Conservation (phyloP, 768 basidiomycete species). For the Kwoniella botswanensis region DNA sequence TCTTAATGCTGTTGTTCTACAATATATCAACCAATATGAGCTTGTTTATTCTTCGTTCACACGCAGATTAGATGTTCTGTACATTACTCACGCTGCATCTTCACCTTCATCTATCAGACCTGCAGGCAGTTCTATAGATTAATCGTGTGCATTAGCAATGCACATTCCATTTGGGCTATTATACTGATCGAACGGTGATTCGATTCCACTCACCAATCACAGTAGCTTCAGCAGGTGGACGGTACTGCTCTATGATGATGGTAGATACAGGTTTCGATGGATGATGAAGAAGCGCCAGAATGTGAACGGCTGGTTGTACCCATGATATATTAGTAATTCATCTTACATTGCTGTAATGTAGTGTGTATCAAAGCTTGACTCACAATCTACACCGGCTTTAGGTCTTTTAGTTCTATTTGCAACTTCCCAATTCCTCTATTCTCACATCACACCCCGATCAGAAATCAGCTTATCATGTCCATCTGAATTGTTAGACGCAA, state of each 20-base stretch:
- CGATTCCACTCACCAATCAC: conserved; percentile 66
- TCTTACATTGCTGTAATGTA: too few species aligned
- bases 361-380: background rate
- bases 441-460: background rate
- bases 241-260: conserved; percentile 87
- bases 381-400: conserved; percentile 80
- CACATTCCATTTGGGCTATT: background rate
- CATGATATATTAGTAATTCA: too few species aligned
- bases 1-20: conserved; percentile 70
- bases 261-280: conserved; percentile 65
- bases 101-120: conserved; percentile 88
- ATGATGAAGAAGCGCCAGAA: conserved; percentile 76
- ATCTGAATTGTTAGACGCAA: background rate
- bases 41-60: background rate
- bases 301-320: conserved; percentile 71
- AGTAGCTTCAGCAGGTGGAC: conserved; percentile 79
- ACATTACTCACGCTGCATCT: conserved; percentile 66
- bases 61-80: background rate
- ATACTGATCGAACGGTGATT: background rate
- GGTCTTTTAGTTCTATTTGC: conserved; percentile 82
- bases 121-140: conserved; percentile 51
- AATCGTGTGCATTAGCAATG: background rate
- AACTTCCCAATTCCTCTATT: conserved; percentile 83
- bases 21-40: background rate
- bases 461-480: background rate